Percentiles rank a stretch among this genome's conserved stretches.
Evolutionary conservation across 2,329 filamentous ascomycete genomes (phyloP).

Genomic region (Diaporthe humulicola): DNA sequence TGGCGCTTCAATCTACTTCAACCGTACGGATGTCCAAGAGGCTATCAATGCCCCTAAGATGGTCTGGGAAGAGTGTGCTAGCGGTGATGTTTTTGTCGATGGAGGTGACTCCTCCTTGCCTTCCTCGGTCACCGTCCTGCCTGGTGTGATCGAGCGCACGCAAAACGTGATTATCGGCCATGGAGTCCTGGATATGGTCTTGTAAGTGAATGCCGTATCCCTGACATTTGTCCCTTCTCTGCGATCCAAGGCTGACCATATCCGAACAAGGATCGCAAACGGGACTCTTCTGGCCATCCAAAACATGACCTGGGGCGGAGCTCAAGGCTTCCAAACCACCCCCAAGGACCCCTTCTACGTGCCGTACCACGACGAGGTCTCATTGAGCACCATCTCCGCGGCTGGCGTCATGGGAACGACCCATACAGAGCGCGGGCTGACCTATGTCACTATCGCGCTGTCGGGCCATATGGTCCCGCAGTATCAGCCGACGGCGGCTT

Average conservation of each 20-base stretch:
- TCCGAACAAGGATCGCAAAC: constrained; percentile 59
- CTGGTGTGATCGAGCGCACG: constrained; percentile 77
- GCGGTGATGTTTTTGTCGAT: constrained; percentile 53
- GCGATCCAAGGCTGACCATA: constrained; percentile 17
- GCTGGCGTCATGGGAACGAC: constrained; percentile 77
- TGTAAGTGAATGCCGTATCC: constrained; percentile 46
- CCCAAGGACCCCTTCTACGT: constrained; percentile 75
- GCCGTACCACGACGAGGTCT: constrained; percentile 68
- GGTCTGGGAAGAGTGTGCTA: constrained; percentile 70
- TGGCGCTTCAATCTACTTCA: constrained; percentile 76
- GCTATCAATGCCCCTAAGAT: constrained; percentile 47
- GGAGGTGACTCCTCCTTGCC: constrained; percentile 45
- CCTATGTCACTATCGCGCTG: constrained; percentile 74
- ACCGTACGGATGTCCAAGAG: constrained; percentile 76
- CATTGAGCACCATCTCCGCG: constrained; percentile 62
- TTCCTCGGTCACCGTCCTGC: constrained; percentile 55
- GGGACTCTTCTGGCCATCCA: constrained; percentile 78
- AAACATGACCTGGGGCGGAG: constrained; percentile 82
- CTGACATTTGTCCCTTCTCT: not conserved
- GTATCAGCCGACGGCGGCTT: constrained; percentile 77
- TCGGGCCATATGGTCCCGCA: constrained; percentile 78
- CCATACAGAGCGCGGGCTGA: constrained; percentile 82
- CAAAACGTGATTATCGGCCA: constrained; percentile 79
- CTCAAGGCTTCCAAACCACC: constrained; percentile 73
- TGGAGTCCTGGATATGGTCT: constrained; percentile 75